phyloP scores from a whole-genome alignment of 2,329 filamentous ascomycete genomes.

The Neonectria neomacrospora region DNA sequence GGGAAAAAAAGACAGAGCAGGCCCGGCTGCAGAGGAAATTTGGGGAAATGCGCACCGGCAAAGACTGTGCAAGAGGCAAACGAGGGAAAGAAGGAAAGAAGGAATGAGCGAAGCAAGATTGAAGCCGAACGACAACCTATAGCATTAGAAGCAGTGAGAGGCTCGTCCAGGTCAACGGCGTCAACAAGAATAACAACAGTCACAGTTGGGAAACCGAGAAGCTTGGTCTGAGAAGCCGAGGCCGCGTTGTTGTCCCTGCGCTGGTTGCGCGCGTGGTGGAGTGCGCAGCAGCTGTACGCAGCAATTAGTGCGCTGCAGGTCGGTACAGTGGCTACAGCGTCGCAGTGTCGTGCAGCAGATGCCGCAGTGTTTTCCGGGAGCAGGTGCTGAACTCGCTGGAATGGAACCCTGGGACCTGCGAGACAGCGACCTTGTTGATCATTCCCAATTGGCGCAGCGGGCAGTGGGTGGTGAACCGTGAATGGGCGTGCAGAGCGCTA shows the following conservation, averaged over 20 bases:
- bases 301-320: slow-evolving; percentile 22
- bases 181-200: slow-evolving; percentile 7
- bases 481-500: slow-evolving; percentile 3
- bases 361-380: neutral
- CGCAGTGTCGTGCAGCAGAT: slow-evolving; percentile 5
- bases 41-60: slow-evolving; percentile 28
- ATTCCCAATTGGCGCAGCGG: slow-evolving; percentile 36
- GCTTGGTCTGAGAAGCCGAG: slow-evolving; percentile 22
- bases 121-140: neutral
- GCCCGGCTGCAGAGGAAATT: slow-evolving; percentile 41
- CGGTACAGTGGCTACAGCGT: slow-evolving; percentile 1
- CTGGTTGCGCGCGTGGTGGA: slow-evolving; percentile 23
- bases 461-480: neutral
- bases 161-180: slow-evolving; percentile 7
- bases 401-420: slow-evolving; percentile 38
- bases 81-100: neutral
- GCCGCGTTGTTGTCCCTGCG: slow-evolving; percentile 35
- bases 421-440: slow-evolving; percentile 40
- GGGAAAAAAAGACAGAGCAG: slow-evolving; percentile 32
- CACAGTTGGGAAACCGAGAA: neutral
- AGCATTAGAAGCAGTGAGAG: neutral
- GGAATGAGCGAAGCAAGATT: neutral
- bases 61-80: slow-evolving; percentile 14
- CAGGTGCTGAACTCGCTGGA: slow-evolving; percentile 30
- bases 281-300: slow-evolving; percentile 18